Base-by-base conservation (phyloP, 805 yeast species). In the Candida vartiovaarae region DNA sequence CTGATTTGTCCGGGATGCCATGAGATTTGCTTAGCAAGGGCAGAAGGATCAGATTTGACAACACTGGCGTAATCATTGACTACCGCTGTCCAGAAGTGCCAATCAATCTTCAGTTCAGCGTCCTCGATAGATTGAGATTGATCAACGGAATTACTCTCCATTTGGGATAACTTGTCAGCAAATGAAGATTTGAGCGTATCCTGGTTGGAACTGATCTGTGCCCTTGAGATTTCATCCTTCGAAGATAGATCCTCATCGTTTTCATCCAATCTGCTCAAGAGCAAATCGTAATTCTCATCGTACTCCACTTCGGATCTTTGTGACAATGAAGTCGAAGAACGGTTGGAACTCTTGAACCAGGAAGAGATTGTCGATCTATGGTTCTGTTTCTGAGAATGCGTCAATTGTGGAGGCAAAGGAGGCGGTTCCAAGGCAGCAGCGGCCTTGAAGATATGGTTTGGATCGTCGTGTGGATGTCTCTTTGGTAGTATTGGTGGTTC, bases 51-150 rank as follows among this genome's bases (percentile, higher is more conserved):
- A 23, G 72, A 66, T 41, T 74, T 69, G 2, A 89, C 89, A 7
- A 84, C 80, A 0, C 63, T 58, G n/a, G 80, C 71, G 57, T 88
- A 87, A 60, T 89, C 84, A 49, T 83, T 79, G 4, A 88, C 87
- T 15, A 90, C 84, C 32, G 68, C 68, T 5, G 90, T 75, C 98
- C 98, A 91, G 60, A 87, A 85, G 37, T 84, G 85, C 93, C 93
- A 85, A 58, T 84, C 86, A 38, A 81, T 73, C 26, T 72, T 67
- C 4, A 52, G 36, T 31, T 64, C 49, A 32, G 55, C 57, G 15
- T 41, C 43, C 8, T 45, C 47, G 20, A 38, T 40, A 7, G 45
- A 51, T 6, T 45, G 28, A 15, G 20, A 15, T 15, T 15, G 20
- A 15, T 15, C 20, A 15, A 15, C 20, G 20, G 20, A 15, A 20